Percentiles rank a stretch among this genome's conserved stretches.
Evolutionary conservation across 129 eudicot species (phyloP).

Genomic region (Flaveria brownii): DNA sequence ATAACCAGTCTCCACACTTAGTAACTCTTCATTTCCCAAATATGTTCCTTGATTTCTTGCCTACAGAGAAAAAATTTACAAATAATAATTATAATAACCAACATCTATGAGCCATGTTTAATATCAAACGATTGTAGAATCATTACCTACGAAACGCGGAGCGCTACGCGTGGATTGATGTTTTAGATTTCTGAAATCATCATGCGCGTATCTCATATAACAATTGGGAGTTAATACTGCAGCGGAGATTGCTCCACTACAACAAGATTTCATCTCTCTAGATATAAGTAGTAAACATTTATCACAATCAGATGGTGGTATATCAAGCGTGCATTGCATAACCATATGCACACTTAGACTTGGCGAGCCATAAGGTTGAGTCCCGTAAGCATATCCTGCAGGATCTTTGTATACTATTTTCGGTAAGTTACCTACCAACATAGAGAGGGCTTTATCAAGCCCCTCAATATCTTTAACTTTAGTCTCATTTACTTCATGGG

Average conservation of each 20-base stretch:
- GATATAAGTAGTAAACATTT: slow-evolving; percentile 27
- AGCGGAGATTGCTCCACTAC: slow-evolving; percentile 29
- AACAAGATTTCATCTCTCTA: slow-evolving; percentile 14
- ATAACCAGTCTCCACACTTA: no score
- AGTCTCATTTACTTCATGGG: not conserved
- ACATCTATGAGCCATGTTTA: no score
- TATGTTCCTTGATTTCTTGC: no score
- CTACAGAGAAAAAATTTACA: no score
- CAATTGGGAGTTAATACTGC: slow-evolving; percentile 41
- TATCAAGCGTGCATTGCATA: not conserved
- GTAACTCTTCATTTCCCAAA: no score
- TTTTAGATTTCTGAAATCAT: not conserved
- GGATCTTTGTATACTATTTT: not conserved
- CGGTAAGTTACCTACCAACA: not conserved
- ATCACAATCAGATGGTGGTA: not conserved
- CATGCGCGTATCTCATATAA: slow-evolving; percentile 29
- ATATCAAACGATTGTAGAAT: no score
- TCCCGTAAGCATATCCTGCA: not conserved
- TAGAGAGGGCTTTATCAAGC: not conserved
- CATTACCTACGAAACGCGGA: no score
- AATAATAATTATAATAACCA: no score
- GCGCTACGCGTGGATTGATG: not conserved
- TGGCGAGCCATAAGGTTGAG: not conserved
- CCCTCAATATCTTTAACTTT: not conserved
- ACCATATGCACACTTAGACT: not conserved